Evolutionary conservation across 2,329 filamentous ascomycete genomes (phyloP), one percentile per base, ranked within the genome.

Genomic region (Calonectria pseudoturangicola): DNA sequence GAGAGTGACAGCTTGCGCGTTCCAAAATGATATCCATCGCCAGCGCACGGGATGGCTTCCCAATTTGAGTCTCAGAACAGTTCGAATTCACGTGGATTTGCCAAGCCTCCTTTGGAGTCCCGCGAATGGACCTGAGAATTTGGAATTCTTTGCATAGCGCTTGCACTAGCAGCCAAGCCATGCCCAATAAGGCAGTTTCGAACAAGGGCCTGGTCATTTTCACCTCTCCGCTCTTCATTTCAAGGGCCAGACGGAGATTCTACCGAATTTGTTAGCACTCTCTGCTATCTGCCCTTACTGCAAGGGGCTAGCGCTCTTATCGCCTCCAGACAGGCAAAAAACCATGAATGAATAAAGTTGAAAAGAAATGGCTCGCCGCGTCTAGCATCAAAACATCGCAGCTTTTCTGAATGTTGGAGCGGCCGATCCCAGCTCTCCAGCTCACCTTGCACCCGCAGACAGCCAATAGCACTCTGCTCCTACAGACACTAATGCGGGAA

Each of bases 401-500:
- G 36, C 36, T 25, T 41, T 28, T 41, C 54, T 39, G 13, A 58
- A 60, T 41, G 39, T n/a, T 41, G 54, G 54, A 60, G 54, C 54
- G 54, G 54, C 54, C 54, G 54, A 60, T 60, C 54, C 54, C 54
- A 60, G 54, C 54, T 18, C 33, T 36, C 36, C 54, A 39, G 41
- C 54, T 41, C 36, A 21, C 25, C 36, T 16, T 39, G 21, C 25
- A 27, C 33, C 18, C 33, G 18, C 54, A 60, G 36, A 60, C 33
- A 60, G 54, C 54, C 54, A 60, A 60, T 60, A 58, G 33, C 45
- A 66, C 2, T n/a, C 39, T 18, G 9, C 63, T 27, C 27, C 45
- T 28, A 51, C 33, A 25, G n/a, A 27, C 43, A 66, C 63, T 66
- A 56, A 66, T 68, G 66, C 66, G 66, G 66, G 41, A 30, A 60